phyloP scores from a whole-genome alignment of 345 rosid genomes.

The Corymbia maculata region DNA sequence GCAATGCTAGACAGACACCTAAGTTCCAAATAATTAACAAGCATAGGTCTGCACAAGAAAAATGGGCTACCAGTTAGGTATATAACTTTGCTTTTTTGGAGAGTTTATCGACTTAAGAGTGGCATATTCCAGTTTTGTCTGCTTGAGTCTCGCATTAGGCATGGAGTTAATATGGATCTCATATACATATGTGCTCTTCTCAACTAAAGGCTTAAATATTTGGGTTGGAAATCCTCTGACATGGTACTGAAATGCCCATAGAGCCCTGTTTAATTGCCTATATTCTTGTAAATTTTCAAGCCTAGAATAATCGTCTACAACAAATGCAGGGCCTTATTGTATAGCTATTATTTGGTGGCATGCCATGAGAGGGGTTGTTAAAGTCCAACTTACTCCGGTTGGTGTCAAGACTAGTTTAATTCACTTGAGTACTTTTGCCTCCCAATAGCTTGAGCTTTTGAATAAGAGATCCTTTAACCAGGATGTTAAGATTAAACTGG shows the following conservation, averaged over 20 bases:
- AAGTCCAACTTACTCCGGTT: neutral
- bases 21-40: neutral
- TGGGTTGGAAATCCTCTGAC: neutral
- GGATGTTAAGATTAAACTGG: neutral
- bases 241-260: neutral
- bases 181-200: neutral
- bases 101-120: neutral
- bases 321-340: neutral
- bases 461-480: neutral
- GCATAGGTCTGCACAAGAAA: neutral
- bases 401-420: neutral
- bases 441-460: neutral
- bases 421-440: neutral
- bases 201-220: neutral
- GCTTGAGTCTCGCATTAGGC: neutral
- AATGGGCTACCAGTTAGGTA: neutral
- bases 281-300: neutral
- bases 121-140: neutral
- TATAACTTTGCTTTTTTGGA: neutral
- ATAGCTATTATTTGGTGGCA: neutral
- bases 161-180: neutral
- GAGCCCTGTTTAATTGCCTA: neutral
- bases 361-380: neutral
- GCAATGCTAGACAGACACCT: neutral
- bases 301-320: neutral